Evolutionary conservation across 371 early-diverging fungal genomes (phyloP), one percentile per base, ranked within the genome.

Genomic region (Synchytrium microbalum): DNA sequence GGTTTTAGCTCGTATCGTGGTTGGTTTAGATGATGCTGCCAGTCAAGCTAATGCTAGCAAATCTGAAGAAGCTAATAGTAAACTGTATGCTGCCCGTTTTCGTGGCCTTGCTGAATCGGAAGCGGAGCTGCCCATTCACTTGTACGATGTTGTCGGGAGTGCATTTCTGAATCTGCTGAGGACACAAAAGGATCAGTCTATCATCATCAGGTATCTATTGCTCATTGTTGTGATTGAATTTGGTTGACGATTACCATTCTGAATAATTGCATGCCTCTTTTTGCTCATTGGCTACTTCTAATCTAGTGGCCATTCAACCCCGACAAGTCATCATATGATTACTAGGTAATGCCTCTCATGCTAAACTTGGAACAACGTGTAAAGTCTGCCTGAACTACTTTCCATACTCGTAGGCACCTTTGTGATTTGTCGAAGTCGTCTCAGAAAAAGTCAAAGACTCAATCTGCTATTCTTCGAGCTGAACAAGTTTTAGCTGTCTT

Each of bases 101-200:
- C 5, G 46, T 10, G 46, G 46, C 10, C 10, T 10, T 38, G 46
- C 46, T 24, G 24, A 56, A 5, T 8, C 5, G 8, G 29, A 56
- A 56, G 13, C 24, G 8, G 56, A 10, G 29, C 56, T 86, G 61
- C 75, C 84, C 2, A 92, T 98, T 2, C 98, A 96, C 73, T 84
- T 93, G 10, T 96, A 87, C 73, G 86, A 90, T 65, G 71, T 90
- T 54, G 86, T 94, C 81, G 81, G 92, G 81, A 70, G 85, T 77
- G 77, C 90, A 82, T 74, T 83, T 88, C 32, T 73, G 82, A 72
- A 90, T 80, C 85, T 90, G 85, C 65, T 71, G 38, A 62, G 77
- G n/a, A 75, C 70, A 19, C 66, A 67, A 61, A 73, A 75, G 58
- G 81, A 85, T 64, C 84, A 87, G 65, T 70, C 78, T 30, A 82